Base-by-base conservation (phyloP, 768 basidiomycete species). In the Boletellus ananiceps region DNA sequence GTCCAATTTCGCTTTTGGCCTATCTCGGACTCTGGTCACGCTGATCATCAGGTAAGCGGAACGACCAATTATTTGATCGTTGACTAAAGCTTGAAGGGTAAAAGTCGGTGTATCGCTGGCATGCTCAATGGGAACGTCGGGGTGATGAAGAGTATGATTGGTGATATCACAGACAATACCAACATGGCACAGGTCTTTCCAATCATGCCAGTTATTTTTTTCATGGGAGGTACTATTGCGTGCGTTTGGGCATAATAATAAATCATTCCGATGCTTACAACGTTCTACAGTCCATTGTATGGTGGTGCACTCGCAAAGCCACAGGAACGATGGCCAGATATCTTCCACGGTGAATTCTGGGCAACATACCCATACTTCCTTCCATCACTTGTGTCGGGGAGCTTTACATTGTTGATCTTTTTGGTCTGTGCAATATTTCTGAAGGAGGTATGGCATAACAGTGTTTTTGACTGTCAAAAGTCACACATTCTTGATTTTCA, bases 131-230 rank as follows among this genome's bases (percentile, higher is more conserved):
- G 73, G 2, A 73, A 74, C 29, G 7, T 66, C 3, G 69, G 80
- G 4, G 84, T 86, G 29, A 81, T 86, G 75, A 88, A 87, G 59
- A 83, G 80, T 50, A 77, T 80, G 49, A 75, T 87, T 66, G 84
- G 76, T 0, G 84, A 86, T 51, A 65, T 86, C 32, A 82, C 80
- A 74, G 31, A 71, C 35, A 49, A 49, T 13, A 64, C 56, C 38
- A 69, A 63, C 40, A 65, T 65, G 61, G 69, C 74, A 3, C 64
- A 65, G 14, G 74, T 57, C 7, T 69, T 71, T 49, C 49, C 66
- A 9, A 31, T 65, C 13, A 14, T 71, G 9, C 70, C 63, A 6
- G 16, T 60, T 1, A 18, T 65, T 3, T 71, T 67, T 49, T 57
- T 42, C 44, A n/a, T 59, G 4, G 69, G 69, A 16, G 43, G 63